Conservation (phyloP, 768 basidiomycete species). For the Polyporus arcularius region DNA sequence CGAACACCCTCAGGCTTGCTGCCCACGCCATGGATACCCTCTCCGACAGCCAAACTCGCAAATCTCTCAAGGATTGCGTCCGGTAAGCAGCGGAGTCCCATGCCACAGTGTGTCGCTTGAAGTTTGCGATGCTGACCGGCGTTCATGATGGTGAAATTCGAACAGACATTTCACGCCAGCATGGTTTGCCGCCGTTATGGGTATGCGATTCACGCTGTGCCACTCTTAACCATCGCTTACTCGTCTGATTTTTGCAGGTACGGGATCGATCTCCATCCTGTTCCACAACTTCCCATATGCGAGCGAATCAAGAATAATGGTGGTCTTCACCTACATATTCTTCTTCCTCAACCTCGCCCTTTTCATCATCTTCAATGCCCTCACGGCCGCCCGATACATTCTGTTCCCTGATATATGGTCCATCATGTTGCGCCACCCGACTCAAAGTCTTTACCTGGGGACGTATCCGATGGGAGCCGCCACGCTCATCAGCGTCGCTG, state of each 20-base stretch:
- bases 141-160: no score
- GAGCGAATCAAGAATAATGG: constrained; percentile 39
- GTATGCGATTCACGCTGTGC: constrained; percentile 26
- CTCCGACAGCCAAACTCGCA: constrained; percentile 21
- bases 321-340: constrained; percentile 46
- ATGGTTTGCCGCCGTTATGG: constrained; percentile 61
- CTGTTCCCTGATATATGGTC: constrained; percentile 54
- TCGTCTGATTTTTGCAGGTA: constrained; percentile 28
- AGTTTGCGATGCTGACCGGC: background rate
- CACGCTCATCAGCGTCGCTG: constrained; percentile 56
- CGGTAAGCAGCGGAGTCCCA: constrained; percentile 25
- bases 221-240: background rate
- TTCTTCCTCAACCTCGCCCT: constrained; percentile 61
- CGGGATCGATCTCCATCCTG: constrained; percentile 55
- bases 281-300: constrained; percentile 62
- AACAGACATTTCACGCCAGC: constrained; percentile 52
- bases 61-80: constrained; percentile 37
- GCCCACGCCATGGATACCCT: background rate
- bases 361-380: constrained; percentile 49
- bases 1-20: background rate
- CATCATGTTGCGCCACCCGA: constrained; percentile 49
- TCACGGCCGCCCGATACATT: constrained; percentile 52
- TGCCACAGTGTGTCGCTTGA: background rate
- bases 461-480: constrained; percentile 60
- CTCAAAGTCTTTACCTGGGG: constrained; percentile 51